Base-by-base conservation (phyloP, 2,329 filamentous ascomycete species). In the Cladosporium sp. region DNA sequence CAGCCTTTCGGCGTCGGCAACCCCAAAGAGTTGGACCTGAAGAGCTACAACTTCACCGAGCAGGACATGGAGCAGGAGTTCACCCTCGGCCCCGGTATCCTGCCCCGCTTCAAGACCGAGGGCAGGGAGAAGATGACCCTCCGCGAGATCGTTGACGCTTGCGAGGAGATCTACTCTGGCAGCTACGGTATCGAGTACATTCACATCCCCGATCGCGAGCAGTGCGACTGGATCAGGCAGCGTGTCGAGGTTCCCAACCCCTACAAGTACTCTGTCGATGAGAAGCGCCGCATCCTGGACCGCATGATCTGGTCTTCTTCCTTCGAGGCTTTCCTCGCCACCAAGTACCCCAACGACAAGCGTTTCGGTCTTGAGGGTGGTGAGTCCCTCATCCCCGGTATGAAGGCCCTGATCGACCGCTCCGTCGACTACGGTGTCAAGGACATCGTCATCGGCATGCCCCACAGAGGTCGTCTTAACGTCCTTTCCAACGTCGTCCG, bases 341-440 rank as follows among this genome's bases (percentile, higher is more conserved):
- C 90, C 53, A 99, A 99, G 74, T 97, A 96, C 74, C 93, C 93
- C 70, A 99, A 99, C 73, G 93, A 99, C 76, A 99, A 99, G 82
- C 89, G 93, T 67, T 99, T 99, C 73, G 93, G 93, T 75, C 83
- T 99, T 22, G 93, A 99, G 76, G 93, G 93, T 68, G 95, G 91
- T 67, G 93, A 99, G 73, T 92, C 89, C 51, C 80, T 99, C 59
- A 95, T 99, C 53, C 93, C 93, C 22, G 93, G 93, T 70, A 99
- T 99, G 93, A 99, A 99, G 80, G 93, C 93, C 48, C 77, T 99
- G 57, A 99, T 99, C 59, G 93, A 99, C 73, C 88, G 93, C 66
- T 96, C 91, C 67, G 93, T 99, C 61, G 93, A 99, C 70, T 96
- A 96, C 66, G 93, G 93, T 53, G 88, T 99, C 67, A 97, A 97